Base-by-base conservation (phyloP, 768 basidiomycete genomes). In the Mycena sanguinolenta region DNA sequence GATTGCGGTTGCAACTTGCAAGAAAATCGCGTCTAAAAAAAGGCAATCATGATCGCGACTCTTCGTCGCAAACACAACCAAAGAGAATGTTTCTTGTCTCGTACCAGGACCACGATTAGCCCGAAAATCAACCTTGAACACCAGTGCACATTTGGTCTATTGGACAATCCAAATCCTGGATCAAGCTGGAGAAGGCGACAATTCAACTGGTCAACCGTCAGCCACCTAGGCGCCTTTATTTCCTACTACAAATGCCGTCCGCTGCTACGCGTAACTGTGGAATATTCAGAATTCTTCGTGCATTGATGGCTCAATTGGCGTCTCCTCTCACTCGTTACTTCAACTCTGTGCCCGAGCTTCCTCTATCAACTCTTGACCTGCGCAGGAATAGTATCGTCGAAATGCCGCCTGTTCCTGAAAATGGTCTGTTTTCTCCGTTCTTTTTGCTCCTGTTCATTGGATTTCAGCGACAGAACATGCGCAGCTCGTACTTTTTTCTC, bases 331-430 rank as follows among this genome's bases (percentile, higher is more conserved):
- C 55, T 39, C 59, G 70, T 59, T 34, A 36, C 30, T 61, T 65
- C 25, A 28, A 46, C 55, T 55, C 65, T 49, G 60, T 19, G 12
- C 59, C 63, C 46, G 67, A 65, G 44, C 67, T 73, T 38, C 72
- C 72, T 46, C 30, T 73, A 5, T 69, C 64, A 28, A 73, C 65
- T 13, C 52, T 69, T 50, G 68, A 73, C 46, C 28, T 66, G 42
- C 54, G 28, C 10, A 23, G 44, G 19, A 44, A 42, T 5, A 36
- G 54, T 27, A 42, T 49, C 4, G 54, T 52, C 3, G 61, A 44
- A 27, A 52, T 39, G 25, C 55, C 55, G n/a, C 52, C 46, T 9
- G 49, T 53, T 39, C 55, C 42, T 30, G 58, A 65, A 55, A 59
- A 65, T 52, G 63, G 69, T 70, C 30, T 19, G 58, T 42, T 23